Evolutionary conservation across 176 grass and related monocot species (phyloP), one percentile per base, ranked within the genome.

Genomic region (Lolium perenne): DNA sequence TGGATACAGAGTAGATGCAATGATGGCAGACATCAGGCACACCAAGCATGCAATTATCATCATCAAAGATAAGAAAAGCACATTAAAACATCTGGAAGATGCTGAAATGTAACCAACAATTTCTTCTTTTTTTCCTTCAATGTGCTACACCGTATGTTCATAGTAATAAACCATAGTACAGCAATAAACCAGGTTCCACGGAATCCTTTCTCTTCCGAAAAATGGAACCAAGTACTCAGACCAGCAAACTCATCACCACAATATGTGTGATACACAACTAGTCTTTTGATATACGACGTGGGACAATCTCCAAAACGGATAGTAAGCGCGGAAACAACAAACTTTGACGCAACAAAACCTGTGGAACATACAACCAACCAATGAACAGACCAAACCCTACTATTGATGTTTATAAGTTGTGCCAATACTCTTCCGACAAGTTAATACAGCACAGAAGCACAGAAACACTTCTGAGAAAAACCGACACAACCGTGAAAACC

Each of bases 381-480:
- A 85, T 46, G 69, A 88, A 78, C 82, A 76, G 58, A 87, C 49
- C 59, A 81, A 7, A 43, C 41, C 41, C 60, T 91, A 77, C 73
- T 67, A 84, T 87, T 82, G 72, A 84, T 91, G 85, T 61, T 84
- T 84, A 80, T 87, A 90, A 90, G 84, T 46, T 79, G 84, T 73
- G 84, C 80, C 63, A 79, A 90, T 41, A 82, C 82, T 85, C 71
- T 62, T 75, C 38, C 45, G 63, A 88, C 81, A 88, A 77, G 82
- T 81, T 88, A 76, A 91, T 91, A 91, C 90, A 91, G 45, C 62
- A 87, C 68, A 74, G 18, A 86, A 91, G 68, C 60, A 88, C 77
- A 76, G 1, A 86, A 60, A 84, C 40, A 0, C 59, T 76, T 81
- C 51, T 80, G 85, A 91, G 5, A 87, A 91, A 85, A 87, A 88